phyloP scores from a whole-genome alignment of 1,139 yeast species.

The Starmera stellimalicola region DNA sequence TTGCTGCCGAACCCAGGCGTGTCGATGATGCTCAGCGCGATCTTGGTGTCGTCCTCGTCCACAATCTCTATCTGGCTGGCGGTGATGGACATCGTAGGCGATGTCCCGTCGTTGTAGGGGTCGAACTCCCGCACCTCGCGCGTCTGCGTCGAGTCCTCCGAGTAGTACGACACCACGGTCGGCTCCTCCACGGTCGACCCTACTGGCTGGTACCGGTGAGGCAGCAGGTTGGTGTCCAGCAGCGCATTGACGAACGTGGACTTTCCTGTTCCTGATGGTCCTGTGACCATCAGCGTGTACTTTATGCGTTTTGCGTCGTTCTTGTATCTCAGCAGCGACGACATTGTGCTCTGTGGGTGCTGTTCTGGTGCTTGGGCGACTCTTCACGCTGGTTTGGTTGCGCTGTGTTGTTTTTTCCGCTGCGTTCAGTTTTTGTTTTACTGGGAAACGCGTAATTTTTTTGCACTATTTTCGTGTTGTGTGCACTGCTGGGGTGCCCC shows the following conservation, averaged over 20 bases:
- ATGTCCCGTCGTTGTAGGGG: conserved; percentile 34
- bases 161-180: conserved; percentile 23
- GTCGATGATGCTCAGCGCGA: conserved; percentile 54
- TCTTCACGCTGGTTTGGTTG: too few species aligned
- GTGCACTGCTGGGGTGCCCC: too few species aligned
- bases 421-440: too few species aligned
- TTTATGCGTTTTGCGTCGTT: conserved; percentile 77
- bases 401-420: too few species aligned
- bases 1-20: conserved; percentile 79
- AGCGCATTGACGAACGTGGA: conserved; percentile 75
- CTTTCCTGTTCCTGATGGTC: conserved; percentile 73
- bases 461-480: too few species aligned
- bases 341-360: conserved; percentile 5
- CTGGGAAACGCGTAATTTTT: too few species aligned
- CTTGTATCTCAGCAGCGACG: conserved; percentile 42
- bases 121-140: conserved; percentile 32
- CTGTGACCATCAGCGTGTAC: conserved; percentile 72
- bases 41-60: conserved; percentile 42
- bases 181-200: conserved; percentile 18
- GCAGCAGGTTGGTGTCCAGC: conserved; percentile 48
- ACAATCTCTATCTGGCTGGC: conserved; percentile 55
- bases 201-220: conserved; percentile 42
- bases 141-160: conserved; percentile 22
- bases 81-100: conserved; percentile 52
- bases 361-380: neutral